Conservation (phyloP, 1,139 yeast species). For the Suhomyces maxii region DNA sequence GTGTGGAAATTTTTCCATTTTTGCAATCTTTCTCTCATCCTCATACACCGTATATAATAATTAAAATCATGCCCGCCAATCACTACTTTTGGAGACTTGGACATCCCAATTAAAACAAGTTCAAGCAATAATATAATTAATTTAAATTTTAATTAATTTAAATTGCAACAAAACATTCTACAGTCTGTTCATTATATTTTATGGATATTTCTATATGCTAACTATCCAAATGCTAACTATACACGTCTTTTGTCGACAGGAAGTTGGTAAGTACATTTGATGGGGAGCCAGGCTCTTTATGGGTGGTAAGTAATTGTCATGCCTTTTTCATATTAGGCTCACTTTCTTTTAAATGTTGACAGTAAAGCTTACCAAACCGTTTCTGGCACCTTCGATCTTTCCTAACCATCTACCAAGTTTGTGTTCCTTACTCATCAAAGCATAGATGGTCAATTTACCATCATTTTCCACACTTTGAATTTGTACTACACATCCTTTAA, state of each 20-base stretch:
- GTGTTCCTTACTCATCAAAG: slow-evolving; percentile 79
- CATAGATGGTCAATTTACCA: slow-evolving; percentile 55
- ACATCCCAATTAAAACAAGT: too few relatives aligned
- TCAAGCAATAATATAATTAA: too few relatives aligned
- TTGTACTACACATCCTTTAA: slow-evolving; percentile 71
- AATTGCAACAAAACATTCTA: too few relatives aligned
- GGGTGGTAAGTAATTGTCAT: too few relatives aligned
- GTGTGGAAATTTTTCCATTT: too few relatives aligned
- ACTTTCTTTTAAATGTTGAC: slow-evolving; percentile 28
- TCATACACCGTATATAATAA: too few relatives aligned
- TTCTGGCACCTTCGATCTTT: slow-evolving; percentile 42
- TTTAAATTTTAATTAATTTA: too few relatives aligned
- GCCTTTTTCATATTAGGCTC: too few relatives aligned
- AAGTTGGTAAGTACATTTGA: background rate
- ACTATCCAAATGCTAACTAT: background rate
- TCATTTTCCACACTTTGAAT: slow-evolving; percentile 64
- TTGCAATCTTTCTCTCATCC: too few relatives aligned
- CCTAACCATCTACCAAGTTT: slow-evolving; percentile 80
- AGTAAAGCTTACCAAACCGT: slow-evolving; percentile 41
- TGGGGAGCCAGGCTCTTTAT: too few relatives aligned
- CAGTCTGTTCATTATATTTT: background rate
- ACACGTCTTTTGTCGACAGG: background rate
- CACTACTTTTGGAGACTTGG: too few relatives aligned
- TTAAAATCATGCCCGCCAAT: too few relatives aligned
- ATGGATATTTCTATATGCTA: background rate